phyloP scores from a whole-genome alignment of 1,284 basidiomycete species.

The Chalciporus sp. region DNA sequence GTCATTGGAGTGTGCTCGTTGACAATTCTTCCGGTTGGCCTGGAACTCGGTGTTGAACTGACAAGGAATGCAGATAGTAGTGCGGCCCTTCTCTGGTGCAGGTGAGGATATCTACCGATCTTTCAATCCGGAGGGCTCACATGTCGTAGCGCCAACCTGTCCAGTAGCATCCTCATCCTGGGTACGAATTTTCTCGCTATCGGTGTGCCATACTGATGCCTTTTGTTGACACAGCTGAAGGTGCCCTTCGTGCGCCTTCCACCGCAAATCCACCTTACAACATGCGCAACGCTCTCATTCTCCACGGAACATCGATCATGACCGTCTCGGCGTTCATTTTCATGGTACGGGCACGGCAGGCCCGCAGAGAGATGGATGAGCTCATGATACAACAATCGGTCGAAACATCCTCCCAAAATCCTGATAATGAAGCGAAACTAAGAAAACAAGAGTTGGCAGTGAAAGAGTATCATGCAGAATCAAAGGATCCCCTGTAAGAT shows the following conservation, averaged over 20 bases:
- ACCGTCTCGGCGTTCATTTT: constrained; percentile 43
- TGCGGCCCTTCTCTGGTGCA: constrained; percentile 70
- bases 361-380: constrained; percentile 60
- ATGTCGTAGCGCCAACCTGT: constrained; percentile 56
- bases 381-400: constrained; percentile 19
- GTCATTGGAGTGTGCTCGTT: constrained; percentile 62
- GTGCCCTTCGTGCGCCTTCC: constrained; percentile 61
- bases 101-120: constrained; percentile 40
- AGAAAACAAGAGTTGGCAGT: too few relatives aligned
- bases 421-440: too few relatives aligned
- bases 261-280: constrained; percentile 66
- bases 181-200: constrained; percentile 41
- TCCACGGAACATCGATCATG: constrained; percentile 56
- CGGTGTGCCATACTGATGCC: not conserved
- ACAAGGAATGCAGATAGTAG: constrained; percentile 73
- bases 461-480: too few relatives aligned
- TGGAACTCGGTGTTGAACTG: constrained; percentile 73
- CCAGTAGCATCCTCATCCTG: constrained; percentile 66
- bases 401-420: too few relatives aligned
- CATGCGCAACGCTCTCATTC: constrained; percentile 65
- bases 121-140: not conserved
- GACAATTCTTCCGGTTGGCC: constrained; percentile 65
- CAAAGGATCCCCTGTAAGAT: too few relatives aligned
- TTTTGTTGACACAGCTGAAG: constrained; percentile 46
- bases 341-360: constrained; percentile 59